Evolutionary conservation across 2,329 filamentous ascomycete genomes (phyloP).

Genomic region (Diaporthe sp.): DNA sequence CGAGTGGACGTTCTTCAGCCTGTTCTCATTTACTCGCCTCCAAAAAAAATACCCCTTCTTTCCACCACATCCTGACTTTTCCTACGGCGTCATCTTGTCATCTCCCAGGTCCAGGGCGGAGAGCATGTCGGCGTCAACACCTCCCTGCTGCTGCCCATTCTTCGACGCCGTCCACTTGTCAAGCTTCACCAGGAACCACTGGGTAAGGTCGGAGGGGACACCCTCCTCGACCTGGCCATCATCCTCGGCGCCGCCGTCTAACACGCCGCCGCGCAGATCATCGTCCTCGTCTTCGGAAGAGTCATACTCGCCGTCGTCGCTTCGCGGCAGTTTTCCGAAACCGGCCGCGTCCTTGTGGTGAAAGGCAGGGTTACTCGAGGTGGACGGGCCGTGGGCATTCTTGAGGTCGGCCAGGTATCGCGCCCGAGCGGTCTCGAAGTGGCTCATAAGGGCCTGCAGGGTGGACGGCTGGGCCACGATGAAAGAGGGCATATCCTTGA

Average conservation of each 20-base stretch:
- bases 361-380: accelerated
- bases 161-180: background rate
- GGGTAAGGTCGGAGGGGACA: background rate
- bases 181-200: background rate
- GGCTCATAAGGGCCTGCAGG: background rate
- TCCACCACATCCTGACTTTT: too few species aligned
- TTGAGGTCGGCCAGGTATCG: slow-evolving; percentile 6
- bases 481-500: background rate
- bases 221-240: background rate
- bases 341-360: too few species aligned
- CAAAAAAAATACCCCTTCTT: background rate
- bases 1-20: background rate
- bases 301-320: background rate
- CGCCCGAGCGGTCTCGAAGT: background rate
- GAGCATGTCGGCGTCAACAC: background rate
- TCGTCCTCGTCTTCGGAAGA: background rate
- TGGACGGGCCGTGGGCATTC: accelerated
- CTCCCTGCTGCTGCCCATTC: background rate
- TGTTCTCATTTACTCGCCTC: background rate
- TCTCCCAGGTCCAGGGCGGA: background rate
- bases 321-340: too few species aligned
- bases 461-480: background rate
- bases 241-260: background rate
- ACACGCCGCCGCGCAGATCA: background rate
- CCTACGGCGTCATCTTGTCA: background rate